A percentile compares a stretch with the other conserved stretches of the same genome.
Evolutionary conservation across 495 filamentous ascomycete genomes (phyloP).

Genomic region (Podospora appendiculata): DNA sequence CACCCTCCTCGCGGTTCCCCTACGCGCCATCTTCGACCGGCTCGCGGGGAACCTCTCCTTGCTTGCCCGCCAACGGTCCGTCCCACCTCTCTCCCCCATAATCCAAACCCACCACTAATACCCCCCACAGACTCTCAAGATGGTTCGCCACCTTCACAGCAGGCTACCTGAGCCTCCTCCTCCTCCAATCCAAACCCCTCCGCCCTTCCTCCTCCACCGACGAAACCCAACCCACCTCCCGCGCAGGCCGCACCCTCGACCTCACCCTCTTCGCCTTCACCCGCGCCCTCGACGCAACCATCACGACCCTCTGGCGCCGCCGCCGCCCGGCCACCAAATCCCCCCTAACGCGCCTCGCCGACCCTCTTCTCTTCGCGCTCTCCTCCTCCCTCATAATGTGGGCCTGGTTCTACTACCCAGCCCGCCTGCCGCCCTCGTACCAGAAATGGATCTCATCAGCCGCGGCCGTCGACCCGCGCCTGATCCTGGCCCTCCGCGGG

Average conservation of each 20-base stretch:
- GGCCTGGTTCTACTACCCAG: slow-evolving; percentile 75
- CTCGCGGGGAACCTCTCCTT: slow-evolving; percentile 17
- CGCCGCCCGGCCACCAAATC: slow-evolving; percentile 39
- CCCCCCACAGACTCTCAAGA: slow-evolving; percentile 30
- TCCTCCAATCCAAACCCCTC: slow-evolving; percentile 36
- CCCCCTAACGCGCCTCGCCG: slow-evolving; percentile 45
- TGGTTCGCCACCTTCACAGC: slow-evolving; percentile 44
- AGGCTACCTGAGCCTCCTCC: slow-evolving; percentile 40
- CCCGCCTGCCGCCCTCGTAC: slow-evolving; percentile 65
- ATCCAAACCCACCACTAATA: background rate
- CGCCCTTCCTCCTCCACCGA: slow-evolving; percentile 38
- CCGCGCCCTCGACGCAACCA: slow-evolving; percentile 65
- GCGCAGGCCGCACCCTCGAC: slow-evolving; percentile 75
- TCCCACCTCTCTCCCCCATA: background rate
- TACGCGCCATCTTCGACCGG: slow-evolving; percentile 16
- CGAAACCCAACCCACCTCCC: slow-evolving; percentile 18
- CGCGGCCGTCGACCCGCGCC: slow-evolving; percentile 69
- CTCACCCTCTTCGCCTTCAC: slow-evolving; percentile 74
- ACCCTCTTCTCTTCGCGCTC: slow-evolving; percentile 66
- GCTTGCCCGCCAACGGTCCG: slow-evolving; percentile 20
- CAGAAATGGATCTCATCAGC: slow-evolving; percentile 78
- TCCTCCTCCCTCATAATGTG: slow-evolving; percentile 84
- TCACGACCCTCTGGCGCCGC: slow-evolving; percentile 58
- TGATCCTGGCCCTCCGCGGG: slow-evolving; percentile 66
- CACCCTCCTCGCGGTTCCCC: slow-evolving; percentile 55